These are phyloP conservation scores for Coleophoma crateriformis DNA, from an alignment of 2,329 filamentous ascomycete species.

Conservation along the genomic window DNA sequence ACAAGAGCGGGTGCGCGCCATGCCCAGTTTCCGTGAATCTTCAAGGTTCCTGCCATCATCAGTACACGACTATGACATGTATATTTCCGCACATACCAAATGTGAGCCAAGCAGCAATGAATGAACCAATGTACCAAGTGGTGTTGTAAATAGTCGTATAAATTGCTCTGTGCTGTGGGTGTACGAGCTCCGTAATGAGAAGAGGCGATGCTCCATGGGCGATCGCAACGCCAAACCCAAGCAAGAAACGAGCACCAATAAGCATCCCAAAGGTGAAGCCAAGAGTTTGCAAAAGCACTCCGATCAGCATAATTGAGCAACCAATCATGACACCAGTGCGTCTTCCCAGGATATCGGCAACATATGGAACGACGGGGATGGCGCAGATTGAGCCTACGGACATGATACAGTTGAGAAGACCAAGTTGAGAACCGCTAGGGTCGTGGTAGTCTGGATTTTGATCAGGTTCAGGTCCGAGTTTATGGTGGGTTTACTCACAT, in stretches of 20 bases:
- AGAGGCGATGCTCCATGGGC: constrained; percentile 22
- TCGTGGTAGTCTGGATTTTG: constrained; percentile 10
- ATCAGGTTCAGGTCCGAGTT: background rate
- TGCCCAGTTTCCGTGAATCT: constrained; percentile 23
- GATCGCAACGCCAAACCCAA: constrained; percentile 29
- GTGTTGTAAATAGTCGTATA: constrained; percentile 42
- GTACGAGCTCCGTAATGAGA: constrained; percentile 38
- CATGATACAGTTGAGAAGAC: constrained; percentile 41
- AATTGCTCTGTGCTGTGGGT: constrained; percentile 41
- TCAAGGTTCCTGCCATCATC: background rate
- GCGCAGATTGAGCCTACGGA: constrained; percentile 41
- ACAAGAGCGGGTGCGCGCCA: constrained; percentile 28
- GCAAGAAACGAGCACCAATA: constrained; percentile 32
- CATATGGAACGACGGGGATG: constrained; percentile 40
- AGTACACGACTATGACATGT: no score
- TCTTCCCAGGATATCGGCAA: constrained; percentile 40
- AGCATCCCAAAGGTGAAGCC: constrained; percentile 36
- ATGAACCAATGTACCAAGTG: constrained; percentile 30
- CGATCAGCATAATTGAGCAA: constrained; percentile 37
- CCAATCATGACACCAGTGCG: constrained; percentile 40
- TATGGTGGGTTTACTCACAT: constrained; percentile 19
- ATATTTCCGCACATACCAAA: constrained; percentile 28
- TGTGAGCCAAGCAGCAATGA: constrained; percentile 39
- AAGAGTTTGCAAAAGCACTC: constrained; percentile 34
- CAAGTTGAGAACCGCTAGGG: constrained; percentile 28